Evolutionary conservation across 192 early-diverging fungal genomes (phyloP).

Genomic region (Backusella morwellensis): DNA sequence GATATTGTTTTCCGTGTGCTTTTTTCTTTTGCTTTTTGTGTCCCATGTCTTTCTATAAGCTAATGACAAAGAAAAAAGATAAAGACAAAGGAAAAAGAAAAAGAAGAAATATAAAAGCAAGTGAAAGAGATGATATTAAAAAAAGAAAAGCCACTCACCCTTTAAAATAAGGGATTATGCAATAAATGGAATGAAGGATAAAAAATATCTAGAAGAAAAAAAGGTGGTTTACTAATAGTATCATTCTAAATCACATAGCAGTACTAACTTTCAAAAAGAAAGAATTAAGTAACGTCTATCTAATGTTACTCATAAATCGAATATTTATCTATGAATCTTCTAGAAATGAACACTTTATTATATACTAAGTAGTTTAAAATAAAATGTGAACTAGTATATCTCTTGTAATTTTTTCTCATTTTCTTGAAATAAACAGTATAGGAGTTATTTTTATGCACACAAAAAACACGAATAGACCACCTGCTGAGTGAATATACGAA

Average conservation of each 20-base stretch:
- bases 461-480: background rate
- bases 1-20: background rate
- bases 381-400: background rate
- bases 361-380: background rate
- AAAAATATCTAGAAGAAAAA: background rate
- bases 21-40: background rate
- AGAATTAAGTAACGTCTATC: background rate
- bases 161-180: background rate
- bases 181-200: background rate
- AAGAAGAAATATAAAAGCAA: background rate
- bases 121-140: background rate
- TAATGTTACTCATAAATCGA: background rate
- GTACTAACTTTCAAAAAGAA: background rate
- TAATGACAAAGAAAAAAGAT: background rate
- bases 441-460: background rate
- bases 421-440: no score
- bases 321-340: background rate
- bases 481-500: no score
- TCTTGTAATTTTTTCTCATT: no score
- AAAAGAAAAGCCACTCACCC: background rate
- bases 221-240: background rate
- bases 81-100: background rate
- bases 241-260: background rate
- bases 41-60: background rate
- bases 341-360: background rate